Percentiles rank a stretch among this genome's conserved stretches.
phyloP scores from a whole-genome alignment of 352 stramenopile species.

The Salisapilia sapeloensis region DNA sequence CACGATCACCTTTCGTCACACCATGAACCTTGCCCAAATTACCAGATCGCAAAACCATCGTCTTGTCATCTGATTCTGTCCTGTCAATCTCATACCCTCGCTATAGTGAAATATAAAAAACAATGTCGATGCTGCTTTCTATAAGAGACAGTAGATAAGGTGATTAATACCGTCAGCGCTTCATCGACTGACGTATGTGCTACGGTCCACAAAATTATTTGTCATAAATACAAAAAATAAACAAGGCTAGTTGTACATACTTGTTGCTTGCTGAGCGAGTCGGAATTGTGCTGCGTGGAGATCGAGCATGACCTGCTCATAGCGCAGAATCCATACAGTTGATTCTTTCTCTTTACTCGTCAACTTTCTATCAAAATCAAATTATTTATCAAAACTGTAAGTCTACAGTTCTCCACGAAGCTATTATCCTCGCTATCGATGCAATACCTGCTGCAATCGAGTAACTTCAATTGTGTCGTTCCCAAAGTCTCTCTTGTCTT shows the following conservation, averaged over 20 bases:
- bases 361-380: conserved; percentile 13
- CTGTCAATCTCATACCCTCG: conserved; percentile 35
- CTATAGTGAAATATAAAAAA: conserved; percentile 5
- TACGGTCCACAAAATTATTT: conserved; percentile 3
- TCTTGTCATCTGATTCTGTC: conserved; percentile 8
- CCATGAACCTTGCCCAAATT: conserved; percentile 22
- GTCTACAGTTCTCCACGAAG: neutral
- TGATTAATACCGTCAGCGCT: conserved; percentile 22
- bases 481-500: conserved; percentile 46
- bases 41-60: conserved; percentile 14
- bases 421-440: neutral
- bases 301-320: conserved; percentile 76
- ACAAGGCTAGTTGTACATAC: conserved; percentile 6
- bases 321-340: conserved; percentile 54
- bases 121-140: neutral
- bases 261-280: conserved; percentile 39
- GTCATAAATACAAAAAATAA: neutral
- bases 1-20: conserved; percentile 32
- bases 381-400: neutral
- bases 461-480: conserved; percentile 38
- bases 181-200: conserved; percentile 48
- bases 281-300: conserved; percentile 58
- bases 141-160: neutral
- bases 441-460: conserved; percentile 43
- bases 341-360: conserved; percentile 34